Evolutionary conservation across 441 rosid species (phyloP), one percentile per base, ranked within the genome.

Genomic region (Pelargonium citronellum): DNA sequence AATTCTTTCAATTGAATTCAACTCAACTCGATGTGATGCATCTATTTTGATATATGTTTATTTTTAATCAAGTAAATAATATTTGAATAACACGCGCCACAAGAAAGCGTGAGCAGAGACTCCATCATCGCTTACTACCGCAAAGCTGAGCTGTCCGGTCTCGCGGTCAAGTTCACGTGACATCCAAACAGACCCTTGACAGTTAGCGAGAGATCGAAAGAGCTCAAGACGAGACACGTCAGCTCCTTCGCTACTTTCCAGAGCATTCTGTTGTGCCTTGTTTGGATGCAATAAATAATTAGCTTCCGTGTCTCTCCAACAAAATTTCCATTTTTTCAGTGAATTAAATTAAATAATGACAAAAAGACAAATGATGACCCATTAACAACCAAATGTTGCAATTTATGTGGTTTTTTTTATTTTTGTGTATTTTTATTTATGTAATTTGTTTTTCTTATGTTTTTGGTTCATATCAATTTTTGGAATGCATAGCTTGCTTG

Each of bases 401-500:
- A 27, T 27, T 53, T 15, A n/a, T n/a, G 60, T 53, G 60, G 16
- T 12, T 49, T 53, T 13, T 44, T 7, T 44, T 44, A 27, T 27
- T 27, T 27, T 27, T 27, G 2, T 27, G 2, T 27, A 27, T 5
- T 53, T 15, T 7, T 53, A n/a, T 53, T 7, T 53, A 15, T 4
- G 2, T 1, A 27, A 27, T 27, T 27, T 27, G 30, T 27, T 27
- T 53, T n/a, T 53, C 60, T 53, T 53, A 53, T 13, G 19, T 27
- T 6, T 53, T 53, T 53, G 60, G 60, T 53, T 53, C 60, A 15
- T 53, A 19, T 53, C 60, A 17, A 13, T n/a, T 12, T 53, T 19
- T 13, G 19, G 60, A 53, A 53, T 15, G 60, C 60, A 13, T 15
- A 53, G 60, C 60, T 53, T 53, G 60, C 60, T 53, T 53, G 20